Evolutionary conservation across 2,329 filamentous ascomycete species (phyloP).

Genomic region (Passalora sequoiae): DNA sequence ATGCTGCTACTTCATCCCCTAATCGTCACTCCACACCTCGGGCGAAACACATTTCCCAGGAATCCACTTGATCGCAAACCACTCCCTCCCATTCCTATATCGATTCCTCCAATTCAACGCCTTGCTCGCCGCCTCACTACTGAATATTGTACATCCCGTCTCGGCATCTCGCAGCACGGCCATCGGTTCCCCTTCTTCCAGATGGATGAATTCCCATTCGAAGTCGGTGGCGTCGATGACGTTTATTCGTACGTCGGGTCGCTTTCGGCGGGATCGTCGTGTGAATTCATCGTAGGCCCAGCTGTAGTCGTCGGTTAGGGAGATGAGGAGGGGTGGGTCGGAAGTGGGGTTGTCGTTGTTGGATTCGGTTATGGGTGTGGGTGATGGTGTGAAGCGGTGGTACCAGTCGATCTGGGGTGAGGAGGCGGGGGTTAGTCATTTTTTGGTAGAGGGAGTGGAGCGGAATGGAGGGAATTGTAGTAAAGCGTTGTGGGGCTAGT

Average conservation of each 20-base stretch:
- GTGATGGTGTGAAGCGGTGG: constrained; percentile 4
- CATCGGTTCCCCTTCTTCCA: constrained; percentile 5
- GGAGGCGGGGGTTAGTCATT: too few species aligned
- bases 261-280: not conserved
- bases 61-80: constrained; percentile 8
- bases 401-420: constrained; percentile 7
- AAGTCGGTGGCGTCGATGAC: constrained; percentile 5
- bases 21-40: constrained; percentile 6
- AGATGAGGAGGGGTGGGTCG: constrained; percentile 7
- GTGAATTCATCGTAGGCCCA: constrained; percentile 10
- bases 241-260: constrained; percentile 4
- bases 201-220: constrained; percentile 8
- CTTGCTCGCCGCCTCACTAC: constrained; percentile 5
- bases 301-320: constrained; percentile 1
- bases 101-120: constrained; percentile 6
- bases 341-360: constrained; percentile 3
- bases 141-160: constrained; percentile 8
- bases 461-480: too few species aligned
- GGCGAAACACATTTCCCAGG: constrained; percentile 3
- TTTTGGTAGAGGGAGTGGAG: too few species aligned
- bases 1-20: not conserved
- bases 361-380: not conserved
- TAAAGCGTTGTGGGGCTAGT: too few species aligned
- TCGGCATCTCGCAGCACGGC: constrained; percentile 7
- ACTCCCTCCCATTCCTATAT: constrained; percentile 8